Base-by-base conservation (phyloP, 1,284 basidiomycete species). In the Xerocomus nothofagi region DNA sequence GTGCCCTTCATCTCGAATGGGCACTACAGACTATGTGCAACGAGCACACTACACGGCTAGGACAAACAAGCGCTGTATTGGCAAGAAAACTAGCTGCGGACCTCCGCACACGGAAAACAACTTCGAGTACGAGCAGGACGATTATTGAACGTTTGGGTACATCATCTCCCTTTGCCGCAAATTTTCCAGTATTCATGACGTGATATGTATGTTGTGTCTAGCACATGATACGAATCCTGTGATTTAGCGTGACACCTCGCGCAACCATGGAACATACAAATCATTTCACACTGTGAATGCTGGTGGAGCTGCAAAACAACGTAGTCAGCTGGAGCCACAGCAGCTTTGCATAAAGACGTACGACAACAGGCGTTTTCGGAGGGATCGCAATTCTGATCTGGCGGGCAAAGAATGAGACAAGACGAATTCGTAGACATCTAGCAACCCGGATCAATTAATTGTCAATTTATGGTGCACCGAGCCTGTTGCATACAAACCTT, bases 301-400 rank as follows among this genome's bases (percentile, higher is more conserved):
- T 11, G 75, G 73, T 33, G 82, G 82, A 29, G 83, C 81, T 78
- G 47, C 15, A 27, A n/a, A 44, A 53, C 24, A 47, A 36, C 2
- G 7, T 44, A 3, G 41, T 59, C 49, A 64, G 31, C 17, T 6
- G 0, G 36, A 24, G 37, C 2, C 1, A 40, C 4, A 4, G 34
- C 26, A 21, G 2, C 3, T 24, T 24, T 37, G 26, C 12, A 32
- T 18, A 15, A 38, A 31, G 29, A 81, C 88, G 74, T 66, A 91
- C 88, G 88, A 67, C 88, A 91, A 65, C 88, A 91, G 1, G 86
- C 79, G 56, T 88, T 84, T 61, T 88, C 84, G 39, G 70, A 69
- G 17, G 85, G 84, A 56, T 84, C 72, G 58, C 88, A 91, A 40
- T 76, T 77, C 53, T 79, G 77, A 60, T 86, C 84, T 12, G 79